Evolutionary conservation across 2,329 filamentous ascomycete genomes (phyloP), one percentile per base, ranked within the genome.

Genomic region (Penicillium griseofulvum): DNA sequence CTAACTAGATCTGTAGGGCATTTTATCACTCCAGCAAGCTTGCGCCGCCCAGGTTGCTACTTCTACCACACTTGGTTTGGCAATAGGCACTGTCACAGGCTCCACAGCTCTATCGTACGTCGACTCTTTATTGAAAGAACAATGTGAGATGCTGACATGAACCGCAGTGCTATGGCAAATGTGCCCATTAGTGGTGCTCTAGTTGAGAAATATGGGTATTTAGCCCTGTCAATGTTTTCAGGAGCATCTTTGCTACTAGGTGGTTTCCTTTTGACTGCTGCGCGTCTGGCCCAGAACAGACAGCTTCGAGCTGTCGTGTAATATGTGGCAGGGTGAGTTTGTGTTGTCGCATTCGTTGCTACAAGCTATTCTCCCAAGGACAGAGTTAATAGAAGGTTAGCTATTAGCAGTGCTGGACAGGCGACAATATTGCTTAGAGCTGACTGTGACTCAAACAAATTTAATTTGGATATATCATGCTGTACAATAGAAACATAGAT

Each of bases 1-100:
- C 28, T 37, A 19, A 39, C 4, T 14, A 11, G 4, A 37, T 10
- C 2, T 28, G 1, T 10, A 80, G 76, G 77, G 74, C 0, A 76
- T 81, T 29, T 58, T 81, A 26, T 77, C 75, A 46, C 67, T 81
- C 0, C 79, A 81, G 39, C 65, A 72, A 52, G 75, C 78, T 0
- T 81, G 78, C 55, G 77, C 75, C 0, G 74, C 73, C 0, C 72
- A 77, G 41, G 64, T 81, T 9, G 69, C 75, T 0, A 74, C 68
- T 0, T 67, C 68, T 1, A 58, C 70, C 4, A 74, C 70, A 0
- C 68, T 76, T 26, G 78, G 78, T 0, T 68, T 75, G 1, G 75
- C 75, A 0, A 69, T 80, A 9, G 79, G 79, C 0, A 62, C 71
- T 17, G 64, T 77, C 1, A 72, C 77, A 62, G 77, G 73, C 0